These are phyloP conservation scores for Leccinum pachyderme DNA, from an alignment of 1,284 basidiomycete genomes.

Conservation along the genomic window DNA sequence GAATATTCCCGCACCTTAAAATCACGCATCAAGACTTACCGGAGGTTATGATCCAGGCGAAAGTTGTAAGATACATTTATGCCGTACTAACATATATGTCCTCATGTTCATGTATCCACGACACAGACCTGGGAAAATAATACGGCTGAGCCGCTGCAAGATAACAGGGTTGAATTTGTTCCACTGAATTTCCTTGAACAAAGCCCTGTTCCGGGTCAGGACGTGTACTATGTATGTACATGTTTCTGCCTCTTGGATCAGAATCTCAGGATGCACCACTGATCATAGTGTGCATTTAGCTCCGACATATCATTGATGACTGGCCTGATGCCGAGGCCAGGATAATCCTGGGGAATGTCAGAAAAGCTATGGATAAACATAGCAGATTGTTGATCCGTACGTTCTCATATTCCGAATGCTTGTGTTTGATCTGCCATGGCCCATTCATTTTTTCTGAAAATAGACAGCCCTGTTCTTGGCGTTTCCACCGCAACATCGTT, in stretches of 20 bases:
- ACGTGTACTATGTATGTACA: constrained; percentile 44
- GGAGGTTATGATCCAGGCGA: constrained; percentile 37
- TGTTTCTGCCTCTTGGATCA: not conserved
- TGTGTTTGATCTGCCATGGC: not conserved
- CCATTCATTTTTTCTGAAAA: not conserved
- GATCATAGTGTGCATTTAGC: constrained; percentile 8
- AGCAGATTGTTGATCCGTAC: constrained; percentile 30
- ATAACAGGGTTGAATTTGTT: constrained; percentile 37
- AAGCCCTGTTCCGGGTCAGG: constrained; percentile 38
- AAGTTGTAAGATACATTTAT: constrained; percentile 12
- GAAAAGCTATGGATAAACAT: constrained; percentile 22
- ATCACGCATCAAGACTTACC: constrained; percentile 48
- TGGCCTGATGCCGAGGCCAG: constrained; percentile 27
- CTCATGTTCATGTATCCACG: constrained; percentile 1
- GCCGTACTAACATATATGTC: not conserved
- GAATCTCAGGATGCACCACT: not conserved
- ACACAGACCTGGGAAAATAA: constrained; percentile 37
- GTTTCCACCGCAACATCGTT: constrained; percentile 5
- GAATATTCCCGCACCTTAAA: constrained; percentile 39
- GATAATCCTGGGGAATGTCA: constrained; percentile 21
- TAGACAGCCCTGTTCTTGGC: constrained; percentile 21
- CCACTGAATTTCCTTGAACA: constrained; percentile 47
- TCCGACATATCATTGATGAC: constrained; percentile 27
- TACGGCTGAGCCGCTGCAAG: constrained; percentile 34
- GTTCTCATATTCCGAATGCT: not conserved